Evolutionary conservation across 768 basidiomycete genomes (phyloP).

Genomic region (Tephrocybe sp.): DNA sequence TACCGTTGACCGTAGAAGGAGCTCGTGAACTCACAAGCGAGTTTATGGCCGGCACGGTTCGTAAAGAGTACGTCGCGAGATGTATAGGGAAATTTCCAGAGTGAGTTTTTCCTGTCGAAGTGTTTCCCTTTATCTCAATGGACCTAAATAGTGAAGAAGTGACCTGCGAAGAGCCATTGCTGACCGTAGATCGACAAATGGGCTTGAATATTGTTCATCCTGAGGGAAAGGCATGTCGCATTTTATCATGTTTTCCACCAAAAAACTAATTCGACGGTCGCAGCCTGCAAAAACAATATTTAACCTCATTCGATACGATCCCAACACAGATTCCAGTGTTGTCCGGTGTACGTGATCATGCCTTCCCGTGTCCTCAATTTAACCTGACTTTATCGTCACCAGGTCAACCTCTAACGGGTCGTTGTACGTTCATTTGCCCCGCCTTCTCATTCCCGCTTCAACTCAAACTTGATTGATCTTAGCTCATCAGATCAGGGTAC

Average conservation of each 20-base stretch:
- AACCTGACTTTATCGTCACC: slow-evolving; percentile 7
- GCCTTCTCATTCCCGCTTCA: slow-evolving; percentile 3
- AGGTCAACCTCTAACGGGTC: slow-evolving; percentile 89
- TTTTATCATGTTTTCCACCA: not conserved
- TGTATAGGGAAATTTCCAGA: slow-evolving; percentile 83
- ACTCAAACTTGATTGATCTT: slow-evolving; percentile 8
- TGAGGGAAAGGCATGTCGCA: slow-evolving; percentile 76
- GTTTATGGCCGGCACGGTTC: slow-evolving; percentile 78
- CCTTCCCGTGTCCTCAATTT: not conserved
- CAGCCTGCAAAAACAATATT: slow-evolving; percentile 91
- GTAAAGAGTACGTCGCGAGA: slow-evolving; percentile 92
- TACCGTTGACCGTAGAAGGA: slow-evolving; percentile 71
- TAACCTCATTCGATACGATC: slow-evolving; percentile 78
- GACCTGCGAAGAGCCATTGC: slow-evolving; percentile 80
- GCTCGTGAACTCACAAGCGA: slow-evolving; percentile 76
- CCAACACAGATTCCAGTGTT: slow-evolving; percentile 78
- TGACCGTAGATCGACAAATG: slow-evolving; percentile 96
- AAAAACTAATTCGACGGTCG: not conserved
- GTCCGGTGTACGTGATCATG: slow-evolving; percentile 63
- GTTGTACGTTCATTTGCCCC: slow-evolving; percentile 62
- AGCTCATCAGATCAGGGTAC: slow-evolving; percentile 98
- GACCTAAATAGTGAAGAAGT: slow-evolving; percentile 68
- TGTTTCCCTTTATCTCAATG: not conserved
- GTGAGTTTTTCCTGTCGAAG: slow-evolving; percentile 46
- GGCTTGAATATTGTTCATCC: slow-evolving; percentile 96